Evolutionary conservation across 1,284 basidiomycete species (phyloP).

Genomic region (Leccinum solheimii): DNA sequence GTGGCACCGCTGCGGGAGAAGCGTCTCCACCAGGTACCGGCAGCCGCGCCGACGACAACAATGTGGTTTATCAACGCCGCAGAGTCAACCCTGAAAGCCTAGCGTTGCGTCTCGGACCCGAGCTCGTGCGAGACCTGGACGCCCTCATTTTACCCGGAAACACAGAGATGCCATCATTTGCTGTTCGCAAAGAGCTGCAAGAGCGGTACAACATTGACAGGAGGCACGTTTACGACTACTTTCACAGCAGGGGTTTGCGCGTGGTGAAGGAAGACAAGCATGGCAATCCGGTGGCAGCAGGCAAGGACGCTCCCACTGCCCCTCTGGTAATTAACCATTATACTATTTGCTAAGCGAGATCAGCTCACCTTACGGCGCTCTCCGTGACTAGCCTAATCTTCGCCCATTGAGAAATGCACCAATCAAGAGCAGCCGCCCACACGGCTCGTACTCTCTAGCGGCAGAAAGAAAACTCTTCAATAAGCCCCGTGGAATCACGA

Average conservation of each 20-base stretch:
- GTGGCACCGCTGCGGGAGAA: neutral
- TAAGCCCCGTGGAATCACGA: conserved; percentile 31
- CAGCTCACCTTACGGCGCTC: conserved; percentile 13
- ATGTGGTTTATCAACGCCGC: conserved; percentile 30
- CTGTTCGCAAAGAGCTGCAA: conserved; percentile 66
- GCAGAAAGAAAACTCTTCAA: conserved; percentile 19
- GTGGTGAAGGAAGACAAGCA: conserved; percentile 68
- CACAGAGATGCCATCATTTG: conserved; percentile 69
- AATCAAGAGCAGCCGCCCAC: conserved; percentile 17
- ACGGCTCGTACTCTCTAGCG: conserved; percentile 15
- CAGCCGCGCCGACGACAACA: conserved; percentile 9
- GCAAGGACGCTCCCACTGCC: conserved; percentile 20
- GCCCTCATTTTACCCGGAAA: conserved; percentile 63
- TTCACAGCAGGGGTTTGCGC: conserved; percentile 62
- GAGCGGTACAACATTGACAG: conserved; percentile 66
- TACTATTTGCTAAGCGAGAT: conserved; percentile 4
- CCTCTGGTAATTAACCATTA: conserved; percentile 23
- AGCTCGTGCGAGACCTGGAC: conserved; percentile 67
- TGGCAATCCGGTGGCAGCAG: conserved; percentile 35
- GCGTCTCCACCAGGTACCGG: conserved; percentile 12
- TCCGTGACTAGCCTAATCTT: conserved; percentile 29
- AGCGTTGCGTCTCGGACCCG: conserved; percentile 61
- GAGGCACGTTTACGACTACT: conserved; percentile 75
- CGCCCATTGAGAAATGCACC: conserved; percentile 31
- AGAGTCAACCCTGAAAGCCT: conserved; percentile 57